phyloP scores from a whole-genome alignment of 163 green algal genomes.

The Coccomyxa subellipsoidea region DNA sequence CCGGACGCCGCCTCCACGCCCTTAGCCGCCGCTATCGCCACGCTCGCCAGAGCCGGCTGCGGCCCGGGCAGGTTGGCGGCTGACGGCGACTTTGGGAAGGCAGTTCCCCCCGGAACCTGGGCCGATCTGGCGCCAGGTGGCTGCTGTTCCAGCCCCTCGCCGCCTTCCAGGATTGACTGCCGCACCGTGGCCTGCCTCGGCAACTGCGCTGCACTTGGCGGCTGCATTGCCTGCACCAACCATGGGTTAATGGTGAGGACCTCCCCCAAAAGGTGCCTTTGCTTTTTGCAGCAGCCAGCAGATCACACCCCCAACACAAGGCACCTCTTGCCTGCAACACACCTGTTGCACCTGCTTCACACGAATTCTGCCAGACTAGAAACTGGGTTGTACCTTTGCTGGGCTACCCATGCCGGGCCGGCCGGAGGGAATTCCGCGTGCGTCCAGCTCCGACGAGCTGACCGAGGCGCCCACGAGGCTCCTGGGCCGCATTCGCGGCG shows the following conservation, averaged over 20 bases:
- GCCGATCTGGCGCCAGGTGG: background rate
- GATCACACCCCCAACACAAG: too few relatives aligned
- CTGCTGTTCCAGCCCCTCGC: background rate
- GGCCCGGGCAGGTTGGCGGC: background rate
- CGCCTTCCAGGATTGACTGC: background rate
- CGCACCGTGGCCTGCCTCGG: background rate
- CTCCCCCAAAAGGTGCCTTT: too few relatives aligned
- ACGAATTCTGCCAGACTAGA: too few relatives aligned
- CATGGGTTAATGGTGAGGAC: too few relatives aligned
- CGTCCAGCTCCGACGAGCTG: background rate
- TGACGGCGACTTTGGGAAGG: background rate
- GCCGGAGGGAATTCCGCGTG: background rate
- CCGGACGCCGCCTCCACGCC: background rate
- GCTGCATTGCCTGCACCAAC: background rate
- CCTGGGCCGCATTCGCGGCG: slow-evolving; percentile 16
- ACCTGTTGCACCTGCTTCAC: too few relatives aligned
- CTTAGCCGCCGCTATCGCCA: background rate
- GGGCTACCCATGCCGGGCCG: background rate
- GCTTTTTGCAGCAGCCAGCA: too few relatives aligned
- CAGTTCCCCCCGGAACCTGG: too few relatives aligned
- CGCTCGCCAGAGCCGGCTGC: too few relatives aligned
- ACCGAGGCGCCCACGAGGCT: background rate
- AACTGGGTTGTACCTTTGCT: too few relatives aligned
- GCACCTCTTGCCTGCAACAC: too few relatives aligned
- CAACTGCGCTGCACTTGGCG: background rate